Percentiles rank a stretch among this genome's conserved stretches.
Conservation (phyloP, 2,329 filamentous ascomycete species). For the Grosmannia huntii region DNA sequence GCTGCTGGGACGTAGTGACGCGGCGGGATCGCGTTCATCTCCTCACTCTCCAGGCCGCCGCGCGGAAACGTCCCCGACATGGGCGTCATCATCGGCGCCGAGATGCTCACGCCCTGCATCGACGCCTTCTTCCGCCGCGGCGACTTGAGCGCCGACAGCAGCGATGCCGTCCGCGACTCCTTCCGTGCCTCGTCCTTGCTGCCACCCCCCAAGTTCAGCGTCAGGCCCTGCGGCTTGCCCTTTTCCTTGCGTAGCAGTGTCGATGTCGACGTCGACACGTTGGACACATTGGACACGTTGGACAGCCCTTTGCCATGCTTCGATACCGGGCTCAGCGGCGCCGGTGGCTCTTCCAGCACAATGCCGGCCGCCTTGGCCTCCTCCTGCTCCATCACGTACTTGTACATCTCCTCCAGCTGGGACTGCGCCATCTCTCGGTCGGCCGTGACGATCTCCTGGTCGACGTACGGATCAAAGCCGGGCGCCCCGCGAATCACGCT, state of each 20-base stretch:
- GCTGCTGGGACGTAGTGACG: constrained; percentile 44
- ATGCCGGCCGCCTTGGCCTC: constrained; percentile 48
- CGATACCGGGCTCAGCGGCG: constrained; percentile 16
- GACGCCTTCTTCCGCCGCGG: constrained; percentile 40
- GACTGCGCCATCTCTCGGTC: constrained; percentile 65
- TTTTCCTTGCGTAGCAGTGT: constrained; percentile 29
- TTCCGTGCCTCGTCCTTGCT: constrained; percentile 28
- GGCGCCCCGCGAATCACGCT: constrained; percentile 24
- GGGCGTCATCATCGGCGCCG: constrained; percentile 53
- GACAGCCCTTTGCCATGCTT: constrained; percentile 9
- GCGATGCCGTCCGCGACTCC: constrained; percentile 44
- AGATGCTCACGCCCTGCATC: constrained; percentile 42
- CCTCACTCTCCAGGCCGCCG: constrained; percentile 31
- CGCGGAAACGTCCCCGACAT: constrained; percentile 46
- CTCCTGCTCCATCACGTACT: constrained; percentile 83
- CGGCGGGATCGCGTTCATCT: constrained; percentile 44
- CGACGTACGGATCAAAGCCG: constrained; percentile 58
- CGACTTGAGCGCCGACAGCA: constrained; percentile 49
- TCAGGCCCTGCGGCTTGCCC: constrained; percentile 23
- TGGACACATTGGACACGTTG: no score
- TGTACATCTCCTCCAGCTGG: constrained; percentile 84
- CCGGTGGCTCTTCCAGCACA: constrained; percentile 29
- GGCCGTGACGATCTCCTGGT: constrained; percentile 60
- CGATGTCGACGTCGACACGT: constrained; percentile 19
- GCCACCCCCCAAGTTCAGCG: constrained; percentile 29